Conservation (phyloP, 2,329 filamentous ascomycete genomes). For the Teratosphaeria viscida region DNA sequence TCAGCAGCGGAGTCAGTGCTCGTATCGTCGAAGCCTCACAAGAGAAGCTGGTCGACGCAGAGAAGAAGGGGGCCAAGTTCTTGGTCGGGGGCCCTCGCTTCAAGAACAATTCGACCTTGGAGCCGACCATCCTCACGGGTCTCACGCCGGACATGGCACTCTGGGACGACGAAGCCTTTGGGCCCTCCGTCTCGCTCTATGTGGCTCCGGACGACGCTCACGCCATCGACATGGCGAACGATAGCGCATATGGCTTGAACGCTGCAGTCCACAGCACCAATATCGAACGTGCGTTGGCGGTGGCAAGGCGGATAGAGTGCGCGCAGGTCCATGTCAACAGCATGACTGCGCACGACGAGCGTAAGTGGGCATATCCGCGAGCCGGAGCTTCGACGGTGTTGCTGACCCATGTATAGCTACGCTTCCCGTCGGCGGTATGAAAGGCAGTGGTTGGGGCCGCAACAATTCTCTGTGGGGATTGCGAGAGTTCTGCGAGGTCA, state of each 20-base stretch:
- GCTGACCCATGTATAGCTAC: background rate
- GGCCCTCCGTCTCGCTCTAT: background rate
- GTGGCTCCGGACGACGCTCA: background rate
- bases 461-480: background rate
- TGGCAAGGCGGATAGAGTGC: background rate
- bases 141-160: background rate
- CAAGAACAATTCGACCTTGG: background rate
- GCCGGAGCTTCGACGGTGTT: background rate
- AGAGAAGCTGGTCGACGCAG: background rate
- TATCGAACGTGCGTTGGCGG: background rate
- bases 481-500: background rate
- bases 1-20: background rate
- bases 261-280: background rate
- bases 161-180: background rate
- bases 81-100: background rate
- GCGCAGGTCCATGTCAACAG: background rate
- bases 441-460: background rate
- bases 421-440: background rate
- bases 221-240: background rate
- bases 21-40: background rate
- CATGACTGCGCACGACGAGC: background rate
- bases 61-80: background rate
- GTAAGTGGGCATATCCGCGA: background rate
- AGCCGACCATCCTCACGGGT: background rate
- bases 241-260: background rate